Base-by-base conservation (phyloP, 2,329 filamentous ascomycete species). In the Sclerotiophoma versabilis region DNA sequence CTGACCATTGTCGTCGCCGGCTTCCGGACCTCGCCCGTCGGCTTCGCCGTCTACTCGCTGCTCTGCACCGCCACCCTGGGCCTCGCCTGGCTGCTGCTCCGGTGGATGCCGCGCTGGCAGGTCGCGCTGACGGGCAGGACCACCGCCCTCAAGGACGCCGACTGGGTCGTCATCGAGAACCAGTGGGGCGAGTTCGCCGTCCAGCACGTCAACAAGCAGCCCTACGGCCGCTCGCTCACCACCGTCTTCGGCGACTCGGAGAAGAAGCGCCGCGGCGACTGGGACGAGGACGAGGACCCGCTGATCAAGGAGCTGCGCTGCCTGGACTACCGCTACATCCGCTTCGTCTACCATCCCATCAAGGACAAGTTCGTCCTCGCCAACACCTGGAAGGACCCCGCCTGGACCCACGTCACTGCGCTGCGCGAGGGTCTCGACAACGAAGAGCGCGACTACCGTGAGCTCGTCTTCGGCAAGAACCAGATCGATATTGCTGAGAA, bases 141-240 rank as follows among this genome's bases (percentile, higher is more conserved):
- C 5, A 85, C 84, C 14, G 81, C 90, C 2, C 79, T 99, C 25
- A 82, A 83, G 48, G 85, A 90, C 49, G 95, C 91, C 68, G 83
- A 90, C 55, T 99, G 96, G 95, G 88, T 96, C 36, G 93, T 96
- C 23, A 85, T 98, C 60, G 95, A 97, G 83, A 97, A 99, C 69
- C 92, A 98, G 82, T 98, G 95, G 93, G 90, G 90, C 43, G 93
- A 98, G 75, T 90, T 98, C 74, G 82, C 84, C 11, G 84, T 95
- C n/a, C 84, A 96, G 67, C 71, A 86, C 43, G 82, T 98, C 11
- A 81, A 82, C 53, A 79, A 74, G 39, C 78, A 86, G 61, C 72
- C 71, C 8, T 89, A 88, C 68, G 85, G 83, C 7, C 82, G 84
- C 52, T 80, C 84, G n/a, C 75, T 89, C 33, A 88, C 86, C 2